These are phyloP conservation scores for Coprinopsis cinerea DNA, from an alignment of 768 basidiomycete species.

Conservation along the genomic window DNA sequence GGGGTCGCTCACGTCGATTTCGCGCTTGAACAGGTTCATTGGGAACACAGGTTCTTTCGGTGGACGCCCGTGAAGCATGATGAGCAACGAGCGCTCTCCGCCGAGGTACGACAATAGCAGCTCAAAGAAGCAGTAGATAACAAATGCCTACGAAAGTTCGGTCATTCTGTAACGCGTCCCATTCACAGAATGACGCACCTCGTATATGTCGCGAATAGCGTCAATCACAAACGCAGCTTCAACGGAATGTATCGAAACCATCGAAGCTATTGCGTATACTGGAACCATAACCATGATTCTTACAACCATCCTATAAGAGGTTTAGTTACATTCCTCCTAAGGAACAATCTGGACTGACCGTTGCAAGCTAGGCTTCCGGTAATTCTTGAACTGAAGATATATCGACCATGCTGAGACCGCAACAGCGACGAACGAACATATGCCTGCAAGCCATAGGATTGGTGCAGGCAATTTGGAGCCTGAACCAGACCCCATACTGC, in stretches of 20 bases:
- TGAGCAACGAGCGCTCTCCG: conserved; percentile 89
- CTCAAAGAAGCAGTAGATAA: conserved; percentile 90
- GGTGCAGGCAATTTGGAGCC: conserved; percentile 54
- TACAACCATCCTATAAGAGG: conserved; percentile 90
- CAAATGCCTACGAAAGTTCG: conserved; percentile 62
- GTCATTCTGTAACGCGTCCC: neutral
- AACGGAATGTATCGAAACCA: conserved; percentile 90
- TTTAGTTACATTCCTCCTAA: too few species aligned
- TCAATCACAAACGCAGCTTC: conserved; percentile 97
- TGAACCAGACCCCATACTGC: conserved; percentile 28
- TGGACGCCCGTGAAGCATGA: conserved; percentile 84
- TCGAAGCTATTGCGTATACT: conserved; percentile 82
- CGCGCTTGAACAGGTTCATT: conserved; percentile 70
- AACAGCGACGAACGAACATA: conserved; percentile 66
- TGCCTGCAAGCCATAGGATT: conserved; percentile 57
- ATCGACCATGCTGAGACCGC: conserved; percentile 70
- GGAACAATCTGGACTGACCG: too few species aligned
- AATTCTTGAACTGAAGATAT: conserved; percentile 78
- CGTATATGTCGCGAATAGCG: conserved; percentile 90
- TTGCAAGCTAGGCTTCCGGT: conserved; percentile 76
- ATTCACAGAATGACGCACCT: conserved; percentile 46
- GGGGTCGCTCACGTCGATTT: conserved; percentile 93
- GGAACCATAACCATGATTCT: conserved; percentile 98
- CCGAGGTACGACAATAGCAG: conserved; percentile 81
- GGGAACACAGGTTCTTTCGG: conserved; percentile 89